phyloP scores from a whole-genome alignment of 2,329 filamentous ascomycete species.

The Paracorniculantispora psalliotae region DNA sequence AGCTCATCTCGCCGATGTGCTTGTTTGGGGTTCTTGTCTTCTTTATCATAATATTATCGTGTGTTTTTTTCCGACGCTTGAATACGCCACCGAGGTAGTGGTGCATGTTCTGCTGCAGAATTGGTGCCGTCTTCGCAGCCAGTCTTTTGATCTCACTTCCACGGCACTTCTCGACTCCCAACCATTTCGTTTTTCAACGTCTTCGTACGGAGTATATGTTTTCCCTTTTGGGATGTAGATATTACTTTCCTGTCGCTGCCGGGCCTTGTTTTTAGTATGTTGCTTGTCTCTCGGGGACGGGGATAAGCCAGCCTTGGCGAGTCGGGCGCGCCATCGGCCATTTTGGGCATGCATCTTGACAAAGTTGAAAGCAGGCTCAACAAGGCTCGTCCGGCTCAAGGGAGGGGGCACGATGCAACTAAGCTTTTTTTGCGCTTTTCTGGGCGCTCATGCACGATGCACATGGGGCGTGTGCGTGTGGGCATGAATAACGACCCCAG shows the following conservation, averaged over 20 bases:
- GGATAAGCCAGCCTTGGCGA: neutral
- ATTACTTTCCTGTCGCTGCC: neutral
- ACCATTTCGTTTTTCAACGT: no score
- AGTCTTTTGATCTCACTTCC: no score
- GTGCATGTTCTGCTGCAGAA: no score
- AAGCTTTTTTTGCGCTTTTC: neutral
- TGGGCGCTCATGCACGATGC: neutral
- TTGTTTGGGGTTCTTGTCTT: neutral
- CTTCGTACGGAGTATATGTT: no score
- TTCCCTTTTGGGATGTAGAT: neutral
- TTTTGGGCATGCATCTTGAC: neutral
- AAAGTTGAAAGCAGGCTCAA: neutral
- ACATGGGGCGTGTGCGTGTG: neutral
- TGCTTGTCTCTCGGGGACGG: neutral
- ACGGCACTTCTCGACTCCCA: no score
- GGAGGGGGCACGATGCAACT: neutral
- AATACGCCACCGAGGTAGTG: no score
- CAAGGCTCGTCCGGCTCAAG: neutral
- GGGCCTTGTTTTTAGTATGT: neutral
- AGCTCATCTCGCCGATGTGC: neutral
- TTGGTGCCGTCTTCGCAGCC: no score
- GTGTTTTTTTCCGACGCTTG: neutral
- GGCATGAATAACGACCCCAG: neutral
- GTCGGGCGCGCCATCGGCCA: neutral
- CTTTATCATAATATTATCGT: neutral